Evolutionary conservation across 257 asterid species (phyloP).

Genomic region (Nicotiana sylvestris): DNA sequence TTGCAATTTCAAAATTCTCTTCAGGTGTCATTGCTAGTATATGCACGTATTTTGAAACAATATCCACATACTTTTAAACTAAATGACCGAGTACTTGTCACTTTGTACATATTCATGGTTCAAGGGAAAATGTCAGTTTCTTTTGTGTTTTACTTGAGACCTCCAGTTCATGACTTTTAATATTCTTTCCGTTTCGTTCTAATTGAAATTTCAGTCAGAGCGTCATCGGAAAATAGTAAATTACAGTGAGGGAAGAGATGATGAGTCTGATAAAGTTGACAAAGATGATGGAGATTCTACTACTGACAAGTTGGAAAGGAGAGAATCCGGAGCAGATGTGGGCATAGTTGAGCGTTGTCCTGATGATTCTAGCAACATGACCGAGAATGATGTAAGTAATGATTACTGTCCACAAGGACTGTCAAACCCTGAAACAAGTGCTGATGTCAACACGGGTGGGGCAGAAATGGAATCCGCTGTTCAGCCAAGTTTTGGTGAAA

Average conservation of each 20-base stretch:
- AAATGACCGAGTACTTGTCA: not conserved
- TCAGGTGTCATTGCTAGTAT: not conserved
- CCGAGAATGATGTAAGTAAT: slow-evolving; percentile 10
- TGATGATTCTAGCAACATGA: slow-evolving; percentile 16
- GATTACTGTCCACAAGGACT: not conserved
- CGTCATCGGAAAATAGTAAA: slow-evolving; percentile 55
- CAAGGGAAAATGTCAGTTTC: not conserved
- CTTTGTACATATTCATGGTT: not conserved
- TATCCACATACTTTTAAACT: not conserved
- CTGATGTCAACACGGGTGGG: slow-evolving; percentile 19
- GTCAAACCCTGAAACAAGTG: slow-evolving; percentile 11
- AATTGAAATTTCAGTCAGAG: slow-evolving; percentile 50
- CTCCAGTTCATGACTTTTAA: not conserved
- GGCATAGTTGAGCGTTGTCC: slow-evolving; percentile 10
- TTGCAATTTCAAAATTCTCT: not conserved
- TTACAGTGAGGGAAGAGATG: slow-evolving; percentile 41
- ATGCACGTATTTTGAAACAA: not conserved
- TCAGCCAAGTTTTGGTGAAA: slow-evolving; percentile 13
- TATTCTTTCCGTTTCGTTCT: not conserved
- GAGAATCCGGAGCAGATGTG: slow-evolving; percentile 26
- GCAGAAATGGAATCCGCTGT: slow-evolving; percentile 15
- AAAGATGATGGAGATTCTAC: slow-evolving; percentile 23
- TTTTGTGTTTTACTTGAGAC: not conserved
- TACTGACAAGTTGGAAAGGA: slow-evolving; percentile 11
- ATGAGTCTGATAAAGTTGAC: slow-evolving; percentile 17